Evolutionary conservation across 1,284 basidiomycete species (phyloP), one percentile per base, ranked within the genome.

Genomic region (Xerocomus nothofagi): DNA sequence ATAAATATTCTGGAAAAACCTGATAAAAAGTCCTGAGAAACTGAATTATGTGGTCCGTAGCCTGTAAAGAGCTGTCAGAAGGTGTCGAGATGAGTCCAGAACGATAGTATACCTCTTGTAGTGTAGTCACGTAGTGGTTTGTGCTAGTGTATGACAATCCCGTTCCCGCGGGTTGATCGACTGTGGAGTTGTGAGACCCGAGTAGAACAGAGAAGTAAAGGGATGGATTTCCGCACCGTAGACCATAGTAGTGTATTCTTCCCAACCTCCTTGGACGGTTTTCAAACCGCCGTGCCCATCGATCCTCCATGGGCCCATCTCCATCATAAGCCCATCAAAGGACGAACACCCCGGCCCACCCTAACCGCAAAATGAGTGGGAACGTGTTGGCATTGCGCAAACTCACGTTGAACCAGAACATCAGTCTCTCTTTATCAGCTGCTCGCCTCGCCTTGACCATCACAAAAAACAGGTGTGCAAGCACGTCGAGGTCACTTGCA

Each of bases 281-380:
- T 82, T 81, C 50, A 98, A 77, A 14, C 88, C 85, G 21, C 88
- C 88, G n/a, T 87, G 74, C 6, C 84, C 86, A 69, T 92, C 88
- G 58, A 87, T 77, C 49, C 87, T 77, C 81, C 94, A 96, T 4
- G 96, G 95, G 0, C 96, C 96, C 18, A 96, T 78, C 65, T 99
- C 96, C 94, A 99, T 97, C 85, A 99, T 88, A 29, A 94, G 78
- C 6, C 96, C 96, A 62, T 99, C 96, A 65, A 99, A 98, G 3
- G 91, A 94, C 0, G 93, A 97, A 68, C 96, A 99, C 32, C 97
- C 96, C 17, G 93, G 95, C 17, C 91, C 96, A 36, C 92, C 95
- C 90, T 93, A 58, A 7, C 30, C 14, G 17, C 6, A 33, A 41
- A 29, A 33, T 9, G 11, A 17, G 23, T 6, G 39, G 34, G 33